These are phyloP conservation scores for Hibiscus syriacus DNA, from an alignment of 345 rosid species.

Conservation along the genomic window DNA sequence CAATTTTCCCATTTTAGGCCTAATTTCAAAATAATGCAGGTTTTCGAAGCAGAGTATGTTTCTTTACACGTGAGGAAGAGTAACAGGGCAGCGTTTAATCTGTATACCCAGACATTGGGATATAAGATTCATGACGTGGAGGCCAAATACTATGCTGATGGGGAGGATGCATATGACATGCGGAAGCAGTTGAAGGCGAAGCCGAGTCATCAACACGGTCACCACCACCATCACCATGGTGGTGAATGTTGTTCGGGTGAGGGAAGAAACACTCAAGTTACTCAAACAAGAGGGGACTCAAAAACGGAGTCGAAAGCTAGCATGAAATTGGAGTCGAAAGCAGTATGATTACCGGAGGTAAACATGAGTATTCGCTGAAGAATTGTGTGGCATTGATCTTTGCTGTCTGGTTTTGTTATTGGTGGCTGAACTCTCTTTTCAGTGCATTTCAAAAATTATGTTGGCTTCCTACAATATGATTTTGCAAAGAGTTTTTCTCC, in stretches of 20 bases:
- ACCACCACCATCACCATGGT: constrained; percentile 26
- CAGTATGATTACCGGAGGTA: constrained; percentile 23
- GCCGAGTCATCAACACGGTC: constrained; percentile 65
- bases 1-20: no score
- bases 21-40: constrained; percentile 3
- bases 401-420: background rate
- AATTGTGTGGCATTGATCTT: background rate
- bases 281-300: constrained; percentile 33
- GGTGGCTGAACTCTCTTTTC: background rate
- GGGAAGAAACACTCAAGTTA: constrained; percentile 36
- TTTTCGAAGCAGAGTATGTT: background rate
- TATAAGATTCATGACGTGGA: constrained; percentile 88
- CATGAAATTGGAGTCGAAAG: constrained; percentile 29
- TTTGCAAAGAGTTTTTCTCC: background rate
- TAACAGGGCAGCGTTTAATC: constrained; percentile 86
- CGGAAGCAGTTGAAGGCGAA: constrained; percentile 84
- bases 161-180: constrained; percentile 99
- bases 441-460: background rate
- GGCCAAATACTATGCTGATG: constrained; percentile 96
- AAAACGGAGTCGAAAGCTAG: constrained; percentile 48
- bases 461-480: background rate
- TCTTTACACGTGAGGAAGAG: constrained; percentile 65
- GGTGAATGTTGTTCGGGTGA: constrained; percentile 58
- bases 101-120: constrained; percentile 74
- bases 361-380: constrained; percentile 5